Evolutionary conservation across 208 protist species (phyloP).

Genomic region (Leishmania tarentolae): DNA sequence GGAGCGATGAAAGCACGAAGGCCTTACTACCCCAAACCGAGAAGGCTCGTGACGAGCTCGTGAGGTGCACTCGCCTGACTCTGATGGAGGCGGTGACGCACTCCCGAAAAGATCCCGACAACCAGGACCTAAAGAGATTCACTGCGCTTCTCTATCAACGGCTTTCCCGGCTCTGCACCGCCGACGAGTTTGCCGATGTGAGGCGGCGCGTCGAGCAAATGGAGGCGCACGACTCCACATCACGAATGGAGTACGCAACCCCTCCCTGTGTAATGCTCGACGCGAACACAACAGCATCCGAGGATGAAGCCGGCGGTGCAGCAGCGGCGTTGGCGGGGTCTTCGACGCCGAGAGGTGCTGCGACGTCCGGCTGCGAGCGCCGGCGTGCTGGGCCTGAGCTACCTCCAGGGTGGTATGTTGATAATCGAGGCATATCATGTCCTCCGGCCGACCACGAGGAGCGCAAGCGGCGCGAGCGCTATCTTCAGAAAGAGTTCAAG

Average conservation of each 20-base stretch:
- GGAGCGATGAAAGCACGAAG: neutral
- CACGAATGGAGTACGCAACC: conserved; percentile 35
- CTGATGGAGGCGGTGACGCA: conserved; percentile 48
- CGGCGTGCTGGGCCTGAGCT: conserved; percentile 47
- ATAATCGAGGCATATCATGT: conserved; percentile 59
- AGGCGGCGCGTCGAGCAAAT: conserved; percentile 36
- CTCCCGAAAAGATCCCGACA: conserved; percentile 36
- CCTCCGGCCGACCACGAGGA: conserved; percentile 41
- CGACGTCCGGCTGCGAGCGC: neutral
- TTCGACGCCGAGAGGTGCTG: neutral
- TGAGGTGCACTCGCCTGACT: conserved; percentile 49
- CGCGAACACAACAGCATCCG: conserved; percentile 70
- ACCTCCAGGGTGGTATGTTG: conserved; percentile 77
- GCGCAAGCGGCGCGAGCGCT: conserved; percentile 53
- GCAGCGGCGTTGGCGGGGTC: neutral
- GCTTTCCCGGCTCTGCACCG: conserved; percentile 45
- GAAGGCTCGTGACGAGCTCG: conserved; percentile 38
- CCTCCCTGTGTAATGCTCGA: conserved; percentile 59
- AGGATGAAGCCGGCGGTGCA: conserved; percentile 34
- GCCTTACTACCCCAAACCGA: neutral
- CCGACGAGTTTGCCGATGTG: conserved; percentile 49
- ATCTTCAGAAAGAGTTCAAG: conserved; percentile 57
- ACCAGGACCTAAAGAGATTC: conserved; percentile 47
- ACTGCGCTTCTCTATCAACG: conserved; percentile 61
- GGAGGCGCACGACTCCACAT: conserved; percentile 25